A percentile compares a stretch with the other conserved stretches of the same genome.
Evolutionary conservation across 192 early-diverging fungal species (phyloP).

Genomic region (Mortierella claussenii): DNA sequence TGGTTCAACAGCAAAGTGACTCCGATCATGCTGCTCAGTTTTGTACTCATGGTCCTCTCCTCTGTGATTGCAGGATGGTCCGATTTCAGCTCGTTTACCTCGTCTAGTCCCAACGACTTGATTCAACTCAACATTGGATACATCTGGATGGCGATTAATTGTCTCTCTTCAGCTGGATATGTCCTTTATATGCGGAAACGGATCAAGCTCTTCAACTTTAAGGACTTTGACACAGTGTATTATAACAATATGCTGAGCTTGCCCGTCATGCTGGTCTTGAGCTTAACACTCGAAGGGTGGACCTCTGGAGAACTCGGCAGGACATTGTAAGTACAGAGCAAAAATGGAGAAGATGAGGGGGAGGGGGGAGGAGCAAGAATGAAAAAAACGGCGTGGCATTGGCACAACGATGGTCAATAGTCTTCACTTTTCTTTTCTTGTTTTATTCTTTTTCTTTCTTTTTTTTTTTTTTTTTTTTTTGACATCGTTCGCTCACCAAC

Average conservation of each 20-base stretch:
- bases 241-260: slow-evolving; percentile 95
- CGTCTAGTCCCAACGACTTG: slow-evolving; percentile 22
- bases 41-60: slow-evolving; percentile 90
- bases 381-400: too few relatives aligned
- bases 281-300: slow-evolving; percentile 78
- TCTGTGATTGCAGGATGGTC: slow-evolving; percentile 90
- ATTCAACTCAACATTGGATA: slow-evolving; percentile 64
- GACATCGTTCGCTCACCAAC: too few relatives aligned
- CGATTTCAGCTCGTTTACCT: slow-evolving; percentile 63
- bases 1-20: slow-evolving; percentile 88
- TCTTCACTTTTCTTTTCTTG: not conserved
- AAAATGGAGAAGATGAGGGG: too few relatives aligned
- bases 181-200: slow-evolving; percentile 91
- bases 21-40: slow-evolving; percentile 82
- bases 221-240: slow-evolving; percentile 98
- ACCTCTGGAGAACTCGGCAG: slow-evolving; percentile 63
- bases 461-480: slow-evolving; percentile 6
- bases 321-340: slow-evolving; percentile 68
- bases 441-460: not conserved
- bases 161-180: slow-evolving; percentile 89
- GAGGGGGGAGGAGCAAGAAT: too few relatives aligned
- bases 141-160: slow-evolving; percentile 94
- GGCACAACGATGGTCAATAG: not conserved
- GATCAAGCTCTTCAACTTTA: slow-evolving; percentile 91
- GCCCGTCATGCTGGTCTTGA: slow-evolving; percentile 79